Percentiles rank a stretch among this genome's conserved stretches.
These are phyloP conservation scores for Alnus rubra DNA, from an alignment of 306 rosid genomes.

Conservation along the genomic window DNA sequence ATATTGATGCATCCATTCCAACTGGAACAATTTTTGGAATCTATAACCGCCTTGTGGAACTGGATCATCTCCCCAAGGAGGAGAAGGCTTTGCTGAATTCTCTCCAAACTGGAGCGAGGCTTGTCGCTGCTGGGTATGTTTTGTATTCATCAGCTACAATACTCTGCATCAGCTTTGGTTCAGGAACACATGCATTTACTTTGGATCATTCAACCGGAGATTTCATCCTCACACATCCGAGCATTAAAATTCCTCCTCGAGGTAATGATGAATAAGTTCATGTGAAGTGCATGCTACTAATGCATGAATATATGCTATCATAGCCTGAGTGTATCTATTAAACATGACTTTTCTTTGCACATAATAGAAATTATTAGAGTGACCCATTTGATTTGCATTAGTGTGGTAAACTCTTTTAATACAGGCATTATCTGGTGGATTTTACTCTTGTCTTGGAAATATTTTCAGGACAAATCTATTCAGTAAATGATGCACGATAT, in stretches of 20 bases:
- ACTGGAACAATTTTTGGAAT: slow-evolving; percentile 95
- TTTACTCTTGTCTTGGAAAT: neutral
- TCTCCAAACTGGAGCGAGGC: slow-evolving; percentile 75
- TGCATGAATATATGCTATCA: neutral
- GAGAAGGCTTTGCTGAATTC: slow-evolving; percentile 89
- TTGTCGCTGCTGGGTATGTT: slow-evolving; percentile 88
- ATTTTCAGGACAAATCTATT: slow-evolving; percentile 84
- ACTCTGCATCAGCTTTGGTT: slow-evolving; percentile 85
- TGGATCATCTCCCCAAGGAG: slow-evolving; percentile 65
- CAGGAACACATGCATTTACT: slow-evolving; percentile 84
- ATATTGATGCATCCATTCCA: slow-evolving; percentile 91
- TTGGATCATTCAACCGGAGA: slow-evolving; percentile 88
- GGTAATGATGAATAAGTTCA: slow-evolving; percentile 48
- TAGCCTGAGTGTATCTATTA: slow-evolving; percentile 14
- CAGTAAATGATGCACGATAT: slow-evolving; percentile 89
- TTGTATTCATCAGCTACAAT: slow-evolving; percentile 92
- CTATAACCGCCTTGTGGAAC: slow-evolving; percentile 73
- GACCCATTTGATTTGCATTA: neutral
- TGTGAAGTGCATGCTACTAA: slow-evolving; percentile 13
- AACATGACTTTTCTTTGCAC: neutral
- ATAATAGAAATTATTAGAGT: neutral
- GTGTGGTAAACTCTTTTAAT: neutral
- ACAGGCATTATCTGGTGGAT: neutral
- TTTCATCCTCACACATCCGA: slow-evolving; percentile 85
- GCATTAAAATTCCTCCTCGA: slow-evolving; percentile 76